phyloP scores from a whole-genome alignment of 2,329 filamentous ascomycete species.

The Colletotrichum karsti region DNA sequence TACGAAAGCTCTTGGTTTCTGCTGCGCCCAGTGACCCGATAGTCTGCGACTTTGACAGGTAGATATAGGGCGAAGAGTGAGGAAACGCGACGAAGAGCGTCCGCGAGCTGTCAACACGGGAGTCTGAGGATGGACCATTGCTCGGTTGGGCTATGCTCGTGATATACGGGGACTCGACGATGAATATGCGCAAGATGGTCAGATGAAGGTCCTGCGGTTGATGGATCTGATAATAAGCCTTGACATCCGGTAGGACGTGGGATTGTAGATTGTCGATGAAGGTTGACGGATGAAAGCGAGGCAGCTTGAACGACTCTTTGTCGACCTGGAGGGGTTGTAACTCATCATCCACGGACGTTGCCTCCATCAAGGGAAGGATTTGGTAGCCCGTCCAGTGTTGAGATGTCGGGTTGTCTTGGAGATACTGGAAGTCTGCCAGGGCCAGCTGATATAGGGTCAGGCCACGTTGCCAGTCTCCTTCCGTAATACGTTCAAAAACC shows the following conservation, averaged over 20 bases:
- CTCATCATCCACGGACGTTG: slow-evolving; percentile 47
- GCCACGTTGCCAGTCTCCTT: slow-evolving; percentile 75
- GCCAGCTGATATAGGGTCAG: slow-evolving; percentile 73
- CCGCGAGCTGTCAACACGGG: slow-evolving; percentile 70
- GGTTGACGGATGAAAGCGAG: slow-evolving; percentile 81
- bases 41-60: slow-evolving; percentile 64
- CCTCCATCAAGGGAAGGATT: slow-evolving; percentile 60
- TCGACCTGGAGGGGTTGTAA: slow-evolving; percentile 45
- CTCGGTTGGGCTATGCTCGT: slow-evolving; percentile 58
- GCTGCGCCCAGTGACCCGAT: slow-evolving; percentile 48
- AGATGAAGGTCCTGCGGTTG: slow-evolving; percentile 75
- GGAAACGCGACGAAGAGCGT: slow-evolving; percentile 86
- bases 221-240: slow-evolving; percentile 84
- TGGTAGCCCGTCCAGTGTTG: slow-evolving; percentile 72
- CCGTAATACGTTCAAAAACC: slow-evolving; percentile 68
- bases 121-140: slow-evolving; percentile 38
- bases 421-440: slow-evolving; percentile 73
- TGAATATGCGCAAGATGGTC: slow-evolving; percentile 79
- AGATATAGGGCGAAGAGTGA: slow-evolving; percentile 80
- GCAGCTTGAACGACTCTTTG: slow-evolving; percentile 59
- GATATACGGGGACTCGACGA: slow-evolving; percentile 80
- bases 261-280: slow-evolving; percentile 81
- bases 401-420: slow-evolving; percentile 71
- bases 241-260: slow-evolving; percentile 80
- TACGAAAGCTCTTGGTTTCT: slow-evolving; percentile 72